A percentile compares a stretch with the other conserved stretches of the same genome.
phyloP scores from a whole-genome alignment of 805 yeast genomes.

The Barnettozyma wickerhamii region DNA sequence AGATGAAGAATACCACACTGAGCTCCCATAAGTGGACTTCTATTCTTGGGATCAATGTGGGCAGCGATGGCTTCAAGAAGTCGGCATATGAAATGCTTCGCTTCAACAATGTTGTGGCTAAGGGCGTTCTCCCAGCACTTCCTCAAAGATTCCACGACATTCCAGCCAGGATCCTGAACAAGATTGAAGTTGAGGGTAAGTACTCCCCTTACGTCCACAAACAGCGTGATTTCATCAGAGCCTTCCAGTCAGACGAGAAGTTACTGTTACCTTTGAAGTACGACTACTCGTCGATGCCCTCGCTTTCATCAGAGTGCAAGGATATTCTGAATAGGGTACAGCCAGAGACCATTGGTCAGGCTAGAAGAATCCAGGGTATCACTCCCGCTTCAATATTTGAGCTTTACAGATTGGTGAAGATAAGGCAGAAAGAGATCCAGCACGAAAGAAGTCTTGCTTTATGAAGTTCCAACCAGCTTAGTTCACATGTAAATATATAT shows the following conservation, averaged over 20 bases:
- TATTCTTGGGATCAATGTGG: slow-evolving; percentile 40
- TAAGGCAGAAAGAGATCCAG: slow-evolving; percentile 21
- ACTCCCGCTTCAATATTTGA: slow-evolving; percentile 92
- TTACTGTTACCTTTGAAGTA: slow-evolving; percentile 64
- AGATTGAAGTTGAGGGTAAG: slow-evolving; percentile 73
- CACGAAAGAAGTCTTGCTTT: background rate
- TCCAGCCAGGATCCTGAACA: slow-evolving; percentile 46
- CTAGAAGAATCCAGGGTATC: slow-evolving; percentile 89
- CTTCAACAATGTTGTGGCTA: slow-evolving; percentile 38
- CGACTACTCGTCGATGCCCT: slow-evolving; percentile 54
- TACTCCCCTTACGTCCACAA: slow-evolving; percentile 77
- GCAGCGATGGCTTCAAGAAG: slow-evolving; percentile 49
- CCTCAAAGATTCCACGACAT: slow-evolving; percentile 25
- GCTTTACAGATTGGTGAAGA: slow-evolving; percentile 49
- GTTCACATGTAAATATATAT: background rate
- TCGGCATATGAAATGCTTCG: slow-evolving; percentile 72
- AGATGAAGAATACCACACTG: slow-evolving; percentile 40
- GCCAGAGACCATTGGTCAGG: slow-evolving; percentile 93
- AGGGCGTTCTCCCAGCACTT: slow-evolving; percentile 13
- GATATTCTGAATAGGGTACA: slow-evolving; percentile 63
- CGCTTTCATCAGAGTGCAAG: slow-evolving; percentile 76
- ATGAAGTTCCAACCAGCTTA: background rate
- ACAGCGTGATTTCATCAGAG: slow-evolving; percentile 66
- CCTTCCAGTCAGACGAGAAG: slow-evolving; percentile 80
- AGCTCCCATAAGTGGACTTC: slow-evolving; percentile 65